phyloP scores from a whole-genome alignment of 352 stramenopile species.

The Phytophthora quininea region DNA sequence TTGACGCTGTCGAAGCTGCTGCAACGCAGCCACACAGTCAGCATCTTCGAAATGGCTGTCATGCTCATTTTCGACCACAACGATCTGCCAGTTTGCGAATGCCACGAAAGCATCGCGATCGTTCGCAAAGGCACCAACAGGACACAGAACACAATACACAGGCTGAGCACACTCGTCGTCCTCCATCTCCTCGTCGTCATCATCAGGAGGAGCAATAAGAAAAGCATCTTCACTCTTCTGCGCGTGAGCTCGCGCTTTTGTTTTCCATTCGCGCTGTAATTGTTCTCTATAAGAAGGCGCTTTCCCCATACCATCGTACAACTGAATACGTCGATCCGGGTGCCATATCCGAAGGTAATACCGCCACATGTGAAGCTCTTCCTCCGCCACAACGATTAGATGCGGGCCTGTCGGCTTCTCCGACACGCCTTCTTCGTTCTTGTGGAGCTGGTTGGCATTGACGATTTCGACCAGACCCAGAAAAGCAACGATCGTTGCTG shows the following conservation, averaged over 20 bases:
- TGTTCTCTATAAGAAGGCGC: slow-evolving; percentile 40
- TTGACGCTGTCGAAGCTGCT: slow-evolving; percentile 51
- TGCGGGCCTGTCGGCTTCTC: slow-evolving; percentile 45
- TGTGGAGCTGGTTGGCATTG: slow-evolving; percentile 18
- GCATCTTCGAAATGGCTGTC: slow-evolving; percentile 53
- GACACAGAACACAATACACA: slow-evolving; percentile 72
- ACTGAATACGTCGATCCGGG: slow-evolving; percentile 54
- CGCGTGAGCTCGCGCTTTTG: slow-evolving; percentile 29
- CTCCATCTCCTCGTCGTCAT: slow-evolving; percentile 54
- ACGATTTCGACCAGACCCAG: slow-evolving; percentile 61
- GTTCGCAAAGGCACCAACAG: slow-evolving; percentile 56
- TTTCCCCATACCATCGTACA: slow-evolving; percentile 49
- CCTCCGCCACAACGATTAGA: slow-evolving; percentile 76
- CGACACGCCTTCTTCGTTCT: slow-evolving; percentile 10
- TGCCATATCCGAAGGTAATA: slow-evolving; percentile 72
- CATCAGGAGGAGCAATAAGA: slow-evolving; percentile 27
- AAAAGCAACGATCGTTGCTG: slow-evolving; percentile 76
- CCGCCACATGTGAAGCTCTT: slow-evolving; percentile 84
- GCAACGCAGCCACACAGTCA: slow-evolving; percentile 42
- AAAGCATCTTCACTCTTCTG: slow-evolving; percentile 37
- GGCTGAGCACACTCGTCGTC: slow-evolving; percentile 52
- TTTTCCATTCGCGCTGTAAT: slow-evolving; percentile 64
- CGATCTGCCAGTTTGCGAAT: slow-evolving; percentile 65
- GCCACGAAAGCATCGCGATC: slow-evolving; percentile 55
- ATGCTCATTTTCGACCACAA: slow-evolving; percentile 79